A percentile compares a stretch with the other conserved stretches of the same genome.
Evolutionary conservation across 2,329 filamentous ascomycete species (phyloP).

Genomic region (Neoarthrinium moseri): DNA sequence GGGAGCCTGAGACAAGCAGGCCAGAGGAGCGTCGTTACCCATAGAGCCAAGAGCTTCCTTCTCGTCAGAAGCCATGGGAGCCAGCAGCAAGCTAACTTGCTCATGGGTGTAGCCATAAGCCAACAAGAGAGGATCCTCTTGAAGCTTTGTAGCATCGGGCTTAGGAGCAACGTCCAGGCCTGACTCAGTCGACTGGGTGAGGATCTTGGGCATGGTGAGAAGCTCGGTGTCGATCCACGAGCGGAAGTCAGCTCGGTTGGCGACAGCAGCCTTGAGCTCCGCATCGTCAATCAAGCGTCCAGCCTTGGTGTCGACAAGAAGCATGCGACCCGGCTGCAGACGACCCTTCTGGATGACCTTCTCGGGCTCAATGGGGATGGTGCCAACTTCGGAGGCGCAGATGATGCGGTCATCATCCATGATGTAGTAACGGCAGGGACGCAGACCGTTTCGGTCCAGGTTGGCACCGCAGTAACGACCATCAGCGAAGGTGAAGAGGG

Average conservation of each 20-base stretch:
- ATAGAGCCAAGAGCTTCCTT: constrained; percentile 97
- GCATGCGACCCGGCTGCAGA: constrained; percentile 91
- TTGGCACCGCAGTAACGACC: constrained; percentile 97
- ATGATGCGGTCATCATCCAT: constrained; percentile 97
- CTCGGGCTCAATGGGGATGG: constrained; percentile 88
- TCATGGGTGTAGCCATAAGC: constrained; percentile 95
- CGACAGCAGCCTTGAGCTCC: constrained; percentile 85
- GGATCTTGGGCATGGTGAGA: constrained; percentile 74
- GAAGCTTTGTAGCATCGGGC: constrained; percentile 68
- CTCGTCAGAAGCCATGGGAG: constrained; percentile 94
- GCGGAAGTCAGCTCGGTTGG: constrained; percentile 84
- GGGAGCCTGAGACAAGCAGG: constrained; percentile 86
- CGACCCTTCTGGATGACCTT: constrained; percentile 89
- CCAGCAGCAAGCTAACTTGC: constrained; percentile 87
- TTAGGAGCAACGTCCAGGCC: constrained; percentile 61
- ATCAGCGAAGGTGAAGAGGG: constrained; percentile 95
- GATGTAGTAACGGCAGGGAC: constrained; percentile 95
- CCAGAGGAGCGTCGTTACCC: constrained; percentile 94
- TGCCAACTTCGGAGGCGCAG: constrained; percentile 94
- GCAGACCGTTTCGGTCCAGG: constrained; percentile 89
- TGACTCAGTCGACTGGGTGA: constrained; percentile 58
- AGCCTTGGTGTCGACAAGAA: constrained; percentile 84
- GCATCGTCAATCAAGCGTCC: constrained; percentile 93
- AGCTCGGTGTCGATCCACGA: constrained; percentile 85
- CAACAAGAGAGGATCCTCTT: constrained; percentile 80